A percentile compares a stretch with the other conserved stretches of the same genome.
Conservation (phyloP, 2,329 filamentous ascomycete genomes). For the Coniochaeta hoffmannii region DNA sequence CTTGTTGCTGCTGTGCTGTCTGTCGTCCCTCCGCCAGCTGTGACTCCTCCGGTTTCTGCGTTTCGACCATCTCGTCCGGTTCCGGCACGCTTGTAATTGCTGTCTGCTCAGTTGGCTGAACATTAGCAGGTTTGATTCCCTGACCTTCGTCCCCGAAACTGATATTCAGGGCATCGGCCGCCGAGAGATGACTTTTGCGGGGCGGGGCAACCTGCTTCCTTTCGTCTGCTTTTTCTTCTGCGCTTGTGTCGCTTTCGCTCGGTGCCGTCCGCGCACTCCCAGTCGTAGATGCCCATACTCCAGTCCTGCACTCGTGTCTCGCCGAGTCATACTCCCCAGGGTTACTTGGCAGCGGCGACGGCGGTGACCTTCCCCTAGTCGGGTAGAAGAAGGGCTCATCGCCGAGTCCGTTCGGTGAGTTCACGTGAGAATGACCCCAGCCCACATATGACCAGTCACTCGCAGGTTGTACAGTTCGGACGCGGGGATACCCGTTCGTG, state of each 20-base stretch:
- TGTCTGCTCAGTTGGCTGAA: not conserved
- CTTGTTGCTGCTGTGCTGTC: not conserved
- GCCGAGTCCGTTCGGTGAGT: constrained; percentile 24
- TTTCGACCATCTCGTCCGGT: not conserved
- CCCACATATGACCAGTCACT: constrained; percentile 35
- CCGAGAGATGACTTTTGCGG: not conserved
- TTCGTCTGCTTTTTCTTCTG: constrained; percentile 15
- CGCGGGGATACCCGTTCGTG: constrained; percentile 23
- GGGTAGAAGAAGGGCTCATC: constrained; percentile 39
- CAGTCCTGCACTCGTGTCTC: constrained; percentile 7
- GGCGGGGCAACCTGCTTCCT: not conserved
- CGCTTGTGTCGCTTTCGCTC: constrained; percentile 28
- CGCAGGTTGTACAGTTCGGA: constrained; percentile 32
- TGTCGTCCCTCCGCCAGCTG: not conserved
- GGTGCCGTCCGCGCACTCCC: constrained; percentile 19
- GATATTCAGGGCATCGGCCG: not conserved
- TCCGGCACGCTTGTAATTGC: not conserved
- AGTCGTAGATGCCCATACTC: not conserved
- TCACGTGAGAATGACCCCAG: constrained; percentile 27
- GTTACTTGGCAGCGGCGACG: constrained; percentile 40
- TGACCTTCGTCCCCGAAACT: not conserved
- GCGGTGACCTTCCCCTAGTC: constrained; percentile 44
- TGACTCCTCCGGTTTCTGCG: not conserved
- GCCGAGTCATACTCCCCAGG: constrained; percentile 27
- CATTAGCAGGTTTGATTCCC: not conserved